phyloP scores from a whole-genome alignment of 2,329 filamentous ascomycete species.

The Pleomassaria siparia region DNA sequence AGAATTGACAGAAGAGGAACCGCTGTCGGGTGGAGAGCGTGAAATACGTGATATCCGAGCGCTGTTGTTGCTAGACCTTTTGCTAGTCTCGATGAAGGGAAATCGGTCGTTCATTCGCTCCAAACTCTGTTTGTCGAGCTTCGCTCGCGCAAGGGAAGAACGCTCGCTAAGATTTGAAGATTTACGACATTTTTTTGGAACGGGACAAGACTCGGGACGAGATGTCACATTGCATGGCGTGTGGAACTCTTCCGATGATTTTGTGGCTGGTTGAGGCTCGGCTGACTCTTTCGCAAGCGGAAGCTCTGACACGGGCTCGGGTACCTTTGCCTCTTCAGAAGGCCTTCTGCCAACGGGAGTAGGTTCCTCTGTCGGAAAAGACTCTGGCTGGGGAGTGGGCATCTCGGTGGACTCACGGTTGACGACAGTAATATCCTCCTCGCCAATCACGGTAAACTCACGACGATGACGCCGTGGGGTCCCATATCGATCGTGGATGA shows the following conservation, averaged over 20 bases:
- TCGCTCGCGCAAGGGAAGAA: slow-evolving; percentile 11
- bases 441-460: slow-evolving; percentile 30
- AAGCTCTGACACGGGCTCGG: background rate
- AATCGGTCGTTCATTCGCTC: slow-evolving; percentile 50
- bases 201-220: background rate
- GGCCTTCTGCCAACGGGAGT: slow-evolving; percentile 1
- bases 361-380: background rate
- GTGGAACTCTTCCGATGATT: background rate
- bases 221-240: background rate
- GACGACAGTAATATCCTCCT: slow-evolving; percentile 27
- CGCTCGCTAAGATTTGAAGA: slow-evolving; percentile 7
- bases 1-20: slow-evolving; percentile 16
- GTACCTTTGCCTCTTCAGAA: too few relatives aligned
- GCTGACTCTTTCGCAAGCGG: background rate
- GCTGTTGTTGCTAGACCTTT: slow-evolving; percentile 31
- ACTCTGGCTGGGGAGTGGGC: slow-evolving; percentile 5
- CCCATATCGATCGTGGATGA: slow-evolving; percentile 26
- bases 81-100: slow-evolving; percentile 42
- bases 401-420: slow-evolving; percentile 13
- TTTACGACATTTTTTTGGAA: slow-evolving; percentile 4
- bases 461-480: slow-evolving; percentile 16
- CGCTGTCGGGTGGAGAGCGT: slow-evolving; percentile 16
- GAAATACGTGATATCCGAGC: slow-evolving; percentile 19
- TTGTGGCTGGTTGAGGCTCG: background rate
- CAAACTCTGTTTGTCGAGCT: slow-evolving; percentile 23